These are phyloP conservation scores for Carex cristatella DNA, from an alignment of 176 grass and related monocot species.

Conservation along the genomic window DNA sequence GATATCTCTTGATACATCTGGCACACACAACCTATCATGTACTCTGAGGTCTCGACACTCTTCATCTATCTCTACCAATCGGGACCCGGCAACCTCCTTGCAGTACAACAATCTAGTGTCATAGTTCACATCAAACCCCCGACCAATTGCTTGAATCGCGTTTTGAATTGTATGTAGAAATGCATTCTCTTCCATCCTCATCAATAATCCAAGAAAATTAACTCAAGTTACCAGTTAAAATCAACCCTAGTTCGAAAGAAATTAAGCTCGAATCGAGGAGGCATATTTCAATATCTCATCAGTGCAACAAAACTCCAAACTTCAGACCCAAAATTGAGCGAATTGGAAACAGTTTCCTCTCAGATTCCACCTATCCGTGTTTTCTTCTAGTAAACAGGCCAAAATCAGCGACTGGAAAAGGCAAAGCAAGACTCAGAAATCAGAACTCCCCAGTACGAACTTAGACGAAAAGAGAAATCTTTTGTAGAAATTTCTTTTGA, in stretches of 20 bases:
- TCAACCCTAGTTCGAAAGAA: not conserved
- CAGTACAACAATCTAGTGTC: conserved; percentile 55
- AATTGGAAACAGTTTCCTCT: not conserved
- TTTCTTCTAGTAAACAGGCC: not conserved
- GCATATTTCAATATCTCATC: not conserved
- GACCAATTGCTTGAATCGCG: conserved; percentile 37
- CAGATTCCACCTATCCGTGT: not conserved
- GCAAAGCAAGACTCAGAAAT: not conserved
- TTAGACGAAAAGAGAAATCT: not conserved
- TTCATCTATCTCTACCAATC: conserved; percentile 34
- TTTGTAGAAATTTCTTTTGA: not conserved
- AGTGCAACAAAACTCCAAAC: not conserved
- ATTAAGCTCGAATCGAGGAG: not conserved
- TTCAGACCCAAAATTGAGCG: not conserved
- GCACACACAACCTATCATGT: conserved; percentile 22
- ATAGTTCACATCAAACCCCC: conserved; percentile 48
- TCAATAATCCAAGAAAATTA: not conserved
- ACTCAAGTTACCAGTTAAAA: not conserved
- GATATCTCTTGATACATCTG: conserved; percentile 34
- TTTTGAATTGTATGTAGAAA: conserved; percentile 29
- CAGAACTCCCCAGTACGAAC: not conserved
- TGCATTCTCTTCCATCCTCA: conserved; percentile 45
- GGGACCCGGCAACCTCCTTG: conserved; percentile 34
- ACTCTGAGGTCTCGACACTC: conserved; percentile 27
- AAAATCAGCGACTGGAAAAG: not conserved